Conservation (phyloP, 140 eudicot genomes). For the Stevia rebaudiana region DNA sequence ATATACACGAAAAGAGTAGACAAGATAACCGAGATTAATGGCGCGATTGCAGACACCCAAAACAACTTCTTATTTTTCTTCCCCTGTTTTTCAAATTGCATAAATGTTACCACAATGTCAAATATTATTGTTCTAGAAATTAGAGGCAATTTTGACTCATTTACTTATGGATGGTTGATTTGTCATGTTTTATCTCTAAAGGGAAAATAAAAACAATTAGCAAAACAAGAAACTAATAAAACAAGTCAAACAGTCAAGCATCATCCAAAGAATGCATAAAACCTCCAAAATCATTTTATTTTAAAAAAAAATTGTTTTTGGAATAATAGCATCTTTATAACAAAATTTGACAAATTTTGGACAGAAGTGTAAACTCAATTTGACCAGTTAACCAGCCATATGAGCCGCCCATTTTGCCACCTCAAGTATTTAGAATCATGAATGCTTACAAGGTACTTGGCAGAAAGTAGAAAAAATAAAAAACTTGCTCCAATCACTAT, state of each 20-base stretch:
- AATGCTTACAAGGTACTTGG: conserved; percentile 68
- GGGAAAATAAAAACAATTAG: not conserved
- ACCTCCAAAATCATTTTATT: not conserved
- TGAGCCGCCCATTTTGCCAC: conserved; percentile 1
- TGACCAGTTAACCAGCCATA: not conserved
- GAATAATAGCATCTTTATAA: not conserved
- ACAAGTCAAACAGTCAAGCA: not conserved
- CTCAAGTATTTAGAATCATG: not conserved
- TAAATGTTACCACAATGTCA: not conserved
- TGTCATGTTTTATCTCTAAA: not conserved
- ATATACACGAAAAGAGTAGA: conserved; percentile 69
- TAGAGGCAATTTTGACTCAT: not conserved
- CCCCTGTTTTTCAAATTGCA: conserved; percentile 39
- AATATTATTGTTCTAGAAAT: not conserved
- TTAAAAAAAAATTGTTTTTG: not conserved
- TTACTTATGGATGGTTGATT: not conserved
- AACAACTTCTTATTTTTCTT: conserved; percentile 69
- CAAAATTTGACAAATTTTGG: not conserved
- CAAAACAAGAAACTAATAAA: not conserved
- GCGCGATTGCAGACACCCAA: conserved; percentile 83
- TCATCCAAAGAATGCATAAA: not conserved
- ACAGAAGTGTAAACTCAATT: not conserved
- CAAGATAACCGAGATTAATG: conserved; percentile 57
- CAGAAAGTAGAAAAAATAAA: conserved; percentile 55
- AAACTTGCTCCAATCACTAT: conserved; percentile 68